phyloP scores from a whole-genome alignment of 768 basidiomycete genomes.

The Cytidiella melzeri region DNA sequence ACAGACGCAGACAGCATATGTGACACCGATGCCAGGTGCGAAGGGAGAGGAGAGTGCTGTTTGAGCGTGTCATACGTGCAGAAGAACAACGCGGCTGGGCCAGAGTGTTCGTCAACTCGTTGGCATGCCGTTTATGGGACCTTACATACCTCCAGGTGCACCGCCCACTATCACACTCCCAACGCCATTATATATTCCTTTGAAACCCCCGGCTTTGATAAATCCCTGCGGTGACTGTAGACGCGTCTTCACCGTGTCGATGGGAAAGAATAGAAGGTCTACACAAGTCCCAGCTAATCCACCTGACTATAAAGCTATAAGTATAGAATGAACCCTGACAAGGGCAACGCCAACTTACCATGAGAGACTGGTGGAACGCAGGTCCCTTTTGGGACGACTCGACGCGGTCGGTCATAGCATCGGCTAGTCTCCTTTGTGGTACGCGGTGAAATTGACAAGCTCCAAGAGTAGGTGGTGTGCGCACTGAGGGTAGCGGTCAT shows the following conservation, averaged over 20 bases:
- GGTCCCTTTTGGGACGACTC: neutral
- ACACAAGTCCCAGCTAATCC: slow-evolving; percentile 90
- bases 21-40: slow-evolving; percentile 57
- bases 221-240: slow-evolving; percentile 89
- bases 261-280: slow-evolving; percentile 92
- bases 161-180: slow-evolving; percentile 94
- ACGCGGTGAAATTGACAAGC: too few species aligned
- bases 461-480: too few species aligned
- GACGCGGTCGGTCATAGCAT: neutral
- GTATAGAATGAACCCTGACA: neutral
- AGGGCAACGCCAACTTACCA: slow-evolving; percentile 16
- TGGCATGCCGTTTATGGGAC: slow-evolving; percentile 3
- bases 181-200: slow-evolving; percentile 86
- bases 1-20: slow-evolving; percentile 48
- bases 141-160: slow-evolving; percentile 79
- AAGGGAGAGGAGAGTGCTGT: slow-evolving; percentile 54
- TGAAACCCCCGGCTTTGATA: slow-evolving; percentile 77
- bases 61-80: slow-evolving; percentile 91
- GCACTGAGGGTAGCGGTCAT: too few species aligned
- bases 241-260: slow-evolving; percentile 96
- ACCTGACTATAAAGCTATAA: slow-evolving; percentile 53
- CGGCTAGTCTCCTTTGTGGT: too few species aligned
- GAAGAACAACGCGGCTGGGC: slow-evolving; percentile 91
- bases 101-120: too few species aligned
- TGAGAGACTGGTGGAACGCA: slow-evolving; percentile 23